Evolutionary conservation across 805 yeast genomes (phyloP), one percentile per base, ranked within the genome.

Genomic region (Suhomyces faveliae): DNA sequence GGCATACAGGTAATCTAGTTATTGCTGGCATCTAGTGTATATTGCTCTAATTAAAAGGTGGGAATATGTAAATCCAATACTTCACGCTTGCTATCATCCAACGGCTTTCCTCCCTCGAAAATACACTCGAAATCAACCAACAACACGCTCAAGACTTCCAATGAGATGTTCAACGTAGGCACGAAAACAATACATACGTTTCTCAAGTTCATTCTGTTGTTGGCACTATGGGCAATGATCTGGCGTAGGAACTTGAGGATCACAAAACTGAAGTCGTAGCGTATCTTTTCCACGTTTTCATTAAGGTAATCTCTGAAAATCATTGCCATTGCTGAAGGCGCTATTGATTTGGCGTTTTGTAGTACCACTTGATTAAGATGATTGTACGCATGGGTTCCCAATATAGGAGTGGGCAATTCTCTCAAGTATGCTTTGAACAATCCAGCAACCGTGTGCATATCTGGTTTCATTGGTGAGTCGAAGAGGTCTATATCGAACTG

Each of bases 371-470:
- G 49, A 40, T 65, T 60, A 42, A 73, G 55, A 33, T 67, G 66
- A 45, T 53, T 55, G 43, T 66, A 64, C 2, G 64, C 51, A n/a
- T 75, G 78, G 21, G 74, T 76, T 0, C 92, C 83, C 33, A 89
- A 68, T n/a, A 89, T 73, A 24, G 80, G 79, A 17, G 79, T 75
- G 1, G 96, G 89, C 46, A 92, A 64, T 47, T 84, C 89, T 51
- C 98, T 74, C 47, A 92, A 70, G 66, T 85, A 92, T 13, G 91
- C 74, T 62, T 92, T 92, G 54, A 92, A 70, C 39, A 92, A 68
- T 0, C 97, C 96, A 2, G 97, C 85, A 6, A 89, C 85, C 0
- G 96, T 86, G 64, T 92, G 90, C 24, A 88, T 84, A 64, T 91
- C 97, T 0, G 83, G 83, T 33, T 62, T 66, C 29, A 74, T 63